Base-by-base conservation (phyloP, 2,329 filamentous ascomycete species). In the Phialophora chinensis region DNA sequence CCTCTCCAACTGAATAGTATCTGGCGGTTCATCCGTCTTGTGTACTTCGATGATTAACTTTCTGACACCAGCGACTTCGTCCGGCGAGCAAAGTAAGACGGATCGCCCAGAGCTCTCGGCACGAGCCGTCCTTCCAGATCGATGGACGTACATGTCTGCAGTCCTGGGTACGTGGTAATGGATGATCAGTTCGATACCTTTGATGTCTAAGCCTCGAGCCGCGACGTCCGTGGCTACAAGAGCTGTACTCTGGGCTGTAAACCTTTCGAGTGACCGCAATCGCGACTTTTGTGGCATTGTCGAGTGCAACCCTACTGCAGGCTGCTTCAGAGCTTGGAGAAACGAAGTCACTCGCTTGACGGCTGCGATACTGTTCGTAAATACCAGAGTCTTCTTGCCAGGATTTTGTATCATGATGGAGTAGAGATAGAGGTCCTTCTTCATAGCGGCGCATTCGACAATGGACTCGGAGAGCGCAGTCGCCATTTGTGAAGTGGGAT, bases 361-460 rank as follows among this genome's bases (percentile, higher is more conserved):
- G 2, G 94, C 91, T 60, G 91, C 91, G 77, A 99, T 97, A 53
- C 93, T 97, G 80, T 99, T 99, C 31, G 93, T 93, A 77, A 99
- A 99, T 56, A 99, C 88, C 2, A 99, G 84, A 0, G 92, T 93
- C 35, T 93, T 90, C 44, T 89, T 86, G 56, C 89, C 89, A 1
- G 91, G 89, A 44, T 70, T 68, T 64, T 96, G 87, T 2, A 97
- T 85, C 0, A 98, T 84, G 8, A 97, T 83, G 0, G 93, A 86
- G 79, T 99, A 99, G 49, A 98, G 88, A 72, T 94, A 98, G 10
- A 99, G 87, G 77, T 99, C 95, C 86, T 99, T 99, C 76, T 99
- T 95, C 79, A 93, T 93, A 5, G 92, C 92, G 47, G 88, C 90
- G 74, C 95, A 99, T 79, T 98, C 93, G 33, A 99, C 87, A 49